phyloP scores from a whole-genome alignment of 2,329 filamentous ascomycete species.

The Venturia nashicola region DNA sequence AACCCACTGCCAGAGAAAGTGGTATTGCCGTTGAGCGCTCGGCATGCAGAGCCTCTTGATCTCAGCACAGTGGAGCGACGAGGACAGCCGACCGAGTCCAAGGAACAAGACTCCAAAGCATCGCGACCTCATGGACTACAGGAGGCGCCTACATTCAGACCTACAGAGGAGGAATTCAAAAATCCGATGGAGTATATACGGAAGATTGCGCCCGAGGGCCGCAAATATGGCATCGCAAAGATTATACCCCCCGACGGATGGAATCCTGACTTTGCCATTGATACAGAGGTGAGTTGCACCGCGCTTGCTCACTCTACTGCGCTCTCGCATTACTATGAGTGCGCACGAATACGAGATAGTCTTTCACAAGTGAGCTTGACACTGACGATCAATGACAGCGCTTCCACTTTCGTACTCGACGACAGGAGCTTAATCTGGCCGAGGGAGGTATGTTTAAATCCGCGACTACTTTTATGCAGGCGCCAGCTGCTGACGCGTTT shows the following conservation, averaged over 20 bases:
- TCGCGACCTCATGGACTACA: conserved; percentile 71
- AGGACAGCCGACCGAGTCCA: conserved; percentile 54
- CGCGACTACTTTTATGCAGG: neutral
- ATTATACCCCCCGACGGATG: conserved; percentile 87
- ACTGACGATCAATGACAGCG: conserved; percentile 41
- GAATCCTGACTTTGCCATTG: conserved; percentile 92
- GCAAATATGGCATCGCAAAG: conserved; percentile 85
- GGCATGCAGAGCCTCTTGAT: conserved; percentile 60
- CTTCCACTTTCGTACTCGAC: conserved; percentile 92
- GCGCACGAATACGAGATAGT: neutral
- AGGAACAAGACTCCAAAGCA: conserved; percentile 59
- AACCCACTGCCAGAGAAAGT: conserved; percentile 10
- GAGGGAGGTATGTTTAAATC: conserved; percentile 65
- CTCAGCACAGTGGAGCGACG: conserved; percentile 83
- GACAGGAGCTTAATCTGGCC: conserved; percentile 93
- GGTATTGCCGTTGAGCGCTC: conserved; percentile 36
- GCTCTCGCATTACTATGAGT: neutral
- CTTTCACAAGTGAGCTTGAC: neutral
- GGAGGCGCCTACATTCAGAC: conserved; percentile 82
- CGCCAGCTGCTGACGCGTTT: conserved; percentile 1
- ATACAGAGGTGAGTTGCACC: conserved; percentile 66
- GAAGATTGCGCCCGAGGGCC: conserved; percentile 79
- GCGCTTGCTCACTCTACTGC: neutral
- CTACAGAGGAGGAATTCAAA: conserved; percentile 86
- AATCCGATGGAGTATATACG: conserved; percentile 89